Evolutionary conservation across 1,284 basidiomycete species (phyloP).

Genomic region (Porphyrellus sp.): DNA sequence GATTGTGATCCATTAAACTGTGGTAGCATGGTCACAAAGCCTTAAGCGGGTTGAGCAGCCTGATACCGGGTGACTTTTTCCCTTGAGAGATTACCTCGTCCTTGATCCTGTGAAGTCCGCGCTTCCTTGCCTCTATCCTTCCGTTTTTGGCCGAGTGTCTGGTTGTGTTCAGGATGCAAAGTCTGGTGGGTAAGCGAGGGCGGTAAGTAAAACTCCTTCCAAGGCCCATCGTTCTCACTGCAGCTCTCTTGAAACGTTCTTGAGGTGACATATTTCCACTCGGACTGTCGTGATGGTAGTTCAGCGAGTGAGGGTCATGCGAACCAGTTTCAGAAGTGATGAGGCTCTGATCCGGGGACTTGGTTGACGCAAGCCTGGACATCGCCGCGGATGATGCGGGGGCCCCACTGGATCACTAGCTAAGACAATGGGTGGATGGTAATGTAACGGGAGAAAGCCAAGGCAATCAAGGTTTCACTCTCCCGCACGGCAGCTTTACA

Average conservation of each 20-base stretch:
- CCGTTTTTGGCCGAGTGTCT: conserved; percentile 54
- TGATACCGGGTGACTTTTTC: neutral
- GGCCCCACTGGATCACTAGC: conserved; percentile 11
- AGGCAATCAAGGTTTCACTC: conserved; percentile 14
- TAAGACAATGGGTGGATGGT: conserved; percentile 3
- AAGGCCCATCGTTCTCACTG: conserved; percentile 56
- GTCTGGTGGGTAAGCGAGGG: conserved; percentile 32
- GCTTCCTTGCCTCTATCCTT: conserved; percentile 49
- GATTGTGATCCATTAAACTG: conserved; percentile 16
- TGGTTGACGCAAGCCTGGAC: conserved; percentile 30
- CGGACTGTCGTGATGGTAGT: conserved; percentile 27
- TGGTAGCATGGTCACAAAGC: conserved; percentile 11
- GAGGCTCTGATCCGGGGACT: conserved; percentile 22
- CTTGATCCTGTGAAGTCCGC: conserved; percentile 32
- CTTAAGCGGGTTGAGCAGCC: conserved; percentile 29
- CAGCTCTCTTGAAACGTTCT: conserved; percentile 38
- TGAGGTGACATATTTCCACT: conserved; percentile 46
- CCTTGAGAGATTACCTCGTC: conserved; percentile 25
- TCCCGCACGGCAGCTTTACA: conserved; percentile 10
- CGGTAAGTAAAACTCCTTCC: conserved; percentile 50
- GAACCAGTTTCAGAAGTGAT: conserved; percentile 20
- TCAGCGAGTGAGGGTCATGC: conserved; percentile 11
- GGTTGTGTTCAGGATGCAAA: conserved; percentile 43
- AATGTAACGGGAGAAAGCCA: neutral
- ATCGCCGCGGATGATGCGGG: conserved; percentile 16